Evolutionary conservation across 208 protist species (phyloP).

Genomic region (Trypanosoma congolense): DNA sequence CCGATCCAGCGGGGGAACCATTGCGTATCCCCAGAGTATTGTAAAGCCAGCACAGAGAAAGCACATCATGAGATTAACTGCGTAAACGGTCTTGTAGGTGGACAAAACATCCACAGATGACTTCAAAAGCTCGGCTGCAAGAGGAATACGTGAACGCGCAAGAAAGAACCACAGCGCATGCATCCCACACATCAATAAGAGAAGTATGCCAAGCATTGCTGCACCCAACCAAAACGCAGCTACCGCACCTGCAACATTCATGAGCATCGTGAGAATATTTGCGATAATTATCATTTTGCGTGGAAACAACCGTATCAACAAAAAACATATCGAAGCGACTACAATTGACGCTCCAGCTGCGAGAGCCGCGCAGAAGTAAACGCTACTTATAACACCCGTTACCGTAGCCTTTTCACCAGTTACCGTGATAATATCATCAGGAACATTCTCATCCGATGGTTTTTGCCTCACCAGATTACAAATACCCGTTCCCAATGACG

Average conservation of each 20-base stretch:
- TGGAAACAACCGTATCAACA: not conserved
- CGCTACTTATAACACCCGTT: not conserved
- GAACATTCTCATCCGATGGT: not conserved
- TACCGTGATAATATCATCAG: not conserved
- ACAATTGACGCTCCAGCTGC: not conserved
- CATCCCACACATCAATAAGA: constrained; percentile 17
- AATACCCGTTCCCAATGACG: not conserved
- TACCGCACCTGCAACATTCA: constrained; percentile 19
- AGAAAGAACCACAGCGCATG: constrained; percentile 35
- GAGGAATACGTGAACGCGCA: constrained; percentile 69
- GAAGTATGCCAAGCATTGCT: constrained; percentile 14
- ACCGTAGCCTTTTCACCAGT: too few relatives aligned
- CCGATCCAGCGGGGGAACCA: constrained; percentile 36
- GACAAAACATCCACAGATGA: constrained; percentile 35
- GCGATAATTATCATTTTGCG: not conserved
- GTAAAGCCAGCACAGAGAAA: constrained; percentile 33
- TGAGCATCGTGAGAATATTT: constrained; percentile 17
- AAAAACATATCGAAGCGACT: not conserved
- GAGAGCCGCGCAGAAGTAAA: not conserved
- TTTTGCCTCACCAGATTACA: not conserved
- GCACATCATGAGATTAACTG: constrained; percentile 36
- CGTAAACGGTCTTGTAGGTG: constrained; percentile 54
- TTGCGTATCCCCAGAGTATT: constrained; percentile 45
- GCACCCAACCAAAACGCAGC: constrained; percentile 10
- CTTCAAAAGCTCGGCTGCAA: constrained; percentile 61